Evolutionary conservation across 805 yeast species (phyloP).

Genomic region (Nakazawaea molendinolei): DNA sequence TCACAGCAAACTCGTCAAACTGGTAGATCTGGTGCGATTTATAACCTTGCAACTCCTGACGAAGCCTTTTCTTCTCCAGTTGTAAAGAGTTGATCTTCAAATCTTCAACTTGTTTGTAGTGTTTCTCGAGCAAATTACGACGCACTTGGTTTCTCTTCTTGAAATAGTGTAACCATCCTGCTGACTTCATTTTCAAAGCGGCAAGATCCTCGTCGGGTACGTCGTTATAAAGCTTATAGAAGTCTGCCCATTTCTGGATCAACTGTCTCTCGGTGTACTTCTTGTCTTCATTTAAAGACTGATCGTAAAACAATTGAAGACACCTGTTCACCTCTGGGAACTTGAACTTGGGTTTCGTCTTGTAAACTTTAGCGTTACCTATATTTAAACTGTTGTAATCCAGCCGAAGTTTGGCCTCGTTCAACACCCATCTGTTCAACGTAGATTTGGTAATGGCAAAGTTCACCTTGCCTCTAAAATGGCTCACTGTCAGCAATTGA

Average conservation of each 20-base stretch:
- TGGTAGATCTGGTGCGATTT: conserved; percentile 25
- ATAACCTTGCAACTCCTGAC: conserved; percentile 14
- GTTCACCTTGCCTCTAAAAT: conserved; percentile 22
- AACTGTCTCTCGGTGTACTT: conserved; percentile 24
- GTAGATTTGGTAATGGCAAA: conserved; percentile 33
- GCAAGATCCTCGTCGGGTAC: conserved; percentile 1
- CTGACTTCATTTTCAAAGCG: conserved; percentile 19
- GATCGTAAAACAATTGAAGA: conserved; percentile 30
- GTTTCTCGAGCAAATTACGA: conserved; percentile 21
- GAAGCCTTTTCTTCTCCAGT: conserved; percentile 21
- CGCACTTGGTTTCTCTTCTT: conserved; percentile 24
- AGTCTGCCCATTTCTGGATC: conserved; percentile 24
- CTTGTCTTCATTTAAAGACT: conserved; percentile 23
- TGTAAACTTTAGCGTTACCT: conserved; percentile 21
- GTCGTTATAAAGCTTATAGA: conserved; percentile 18
- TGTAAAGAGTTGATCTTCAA: conserved; percentile 14
- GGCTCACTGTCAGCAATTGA: conserved; percentile 28
- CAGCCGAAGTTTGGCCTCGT: conserved; percentile 24
- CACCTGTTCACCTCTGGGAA: conserved; percentile 29
- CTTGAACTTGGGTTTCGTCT: conserved; percentile 26
- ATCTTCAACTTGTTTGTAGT: conserved; percentile 17
- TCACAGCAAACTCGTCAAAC: conserved; percentile 29
- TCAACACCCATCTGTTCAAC: conserved; percentile 32
- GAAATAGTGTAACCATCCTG: conserved; percentile 37
- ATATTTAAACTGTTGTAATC: conserved; percentile 21